Base-by-base conservation (phyloP, 1,284 basidiomycete species). In the Boletus mariae region DNA sequence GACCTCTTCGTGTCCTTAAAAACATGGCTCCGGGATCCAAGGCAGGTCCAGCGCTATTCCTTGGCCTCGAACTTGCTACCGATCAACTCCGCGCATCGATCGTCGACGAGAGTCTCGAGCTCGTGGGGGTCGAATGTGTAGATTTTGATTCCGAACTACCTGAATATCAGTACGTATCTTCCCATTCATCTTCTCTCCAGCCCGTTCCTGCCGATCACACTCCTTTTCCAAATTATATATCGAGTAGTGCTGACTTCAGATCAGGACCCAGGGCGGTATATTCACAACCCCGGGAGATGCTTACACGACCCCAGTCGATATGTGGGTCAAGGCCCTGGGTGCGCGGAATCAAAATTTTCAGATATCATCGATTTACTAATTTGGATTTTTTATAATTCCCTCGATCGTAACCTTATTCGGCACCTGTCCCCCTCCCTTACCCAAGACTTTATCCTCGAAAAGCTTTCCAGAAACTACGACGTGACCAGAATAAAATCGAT, bases 321-420 rank as follows among this genome's bases (percentile, higher is more conserved):
- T 92, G 86, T 91, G 90, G 86, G 80, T 90, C 50, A 88, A 88
- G 69, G 87, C 79, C 10, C 79, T 92, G 51, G 88, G 87, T 91
- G 65, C 47, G 57, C 70, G 69, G 71, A 68, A 68, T 56, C 73
- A 77, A 72, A 69, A 59, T 61, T 68, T 68, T 63, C 58, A 57
- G 43, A 48, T 59, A 58, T 54, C 57, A 59, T 59, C 60, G 35
- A 55, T 67, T 65, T 64, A 65, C 62, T 61, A 66, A 60, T 61
- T 70, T 69, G 59, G 67, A 46, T 52, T 61, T 68, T 61, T 58
- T 57, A 57, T 56, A 62, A 64, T 61, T 55, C 43, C 47, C 58
- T 57, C 69, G 68, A 71, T 71, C 69, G 52, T 61, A 61, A 65
- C 62, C 46, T 61, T 63, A 62, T 63, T 57, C 45, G 62, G 58